phyloP scores from a whole-genome alignment of 495 filamentous ascomycete genomes.

The Neurospora sp. region DNA sequence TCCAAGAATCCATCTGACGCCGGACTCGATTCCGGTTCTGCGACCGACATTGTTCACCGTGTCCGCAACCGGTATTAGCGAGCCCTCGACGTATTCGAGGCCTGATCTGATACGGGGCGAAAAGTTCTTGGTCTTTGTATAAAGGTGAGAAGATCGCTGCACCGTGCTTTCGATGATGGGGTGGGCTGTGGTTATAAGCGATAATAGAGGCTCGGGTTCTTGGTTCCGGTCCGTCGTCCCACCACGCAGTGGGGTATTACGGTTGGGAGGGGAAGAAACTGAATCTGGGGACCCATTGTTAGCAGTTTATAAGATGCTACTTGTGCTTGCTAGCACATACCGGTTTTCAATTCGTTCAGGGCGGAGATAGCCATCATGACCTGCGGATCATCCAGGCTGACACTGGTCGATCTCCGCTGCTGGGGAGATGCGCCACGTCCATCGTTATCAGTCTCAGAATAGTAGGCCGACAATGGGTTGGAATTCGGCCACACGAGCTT shows the following conservation, averaged over 20 bases:
- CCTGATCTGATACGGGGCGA: constrained; percentile 74
- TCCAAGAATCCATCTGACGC: constrained; percentile 65
- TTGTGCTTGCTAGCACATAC: constrained; percentile 35
- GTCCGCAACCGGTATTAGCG: constrained; percentile 70
- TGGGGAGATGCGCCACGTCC: constrained; percentile 31
- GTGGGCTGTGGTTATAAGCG: constrained; percentile 69
- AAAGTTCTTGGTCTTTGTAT: constrained; percentile 74
- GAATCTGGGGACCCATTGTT: constrained; percentile 33
- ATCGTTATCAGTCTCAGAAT: constrained; percentile 30
- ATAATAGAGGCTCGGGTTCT: constrained; percentile 62
- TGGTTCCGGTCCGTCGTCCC: constrained; percentile 7
- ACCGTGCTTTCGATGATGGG: constrained; percentile 72
- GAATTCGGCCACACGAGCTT: constrained; percentile 39
- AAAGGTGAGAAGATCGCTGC: constrained; percentile 69
- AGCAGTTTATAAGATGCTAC: constrained; percentile 7
- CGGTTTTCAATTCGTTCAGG: constrained; percentile 70
- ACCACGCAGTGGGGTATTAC: constrained; percentile 21
- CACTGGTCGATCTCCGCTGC: constrained; percentile 36
- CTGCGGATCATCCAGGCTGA: constrained; percentile 76
- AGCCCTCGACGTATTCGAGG: constrained; percentile 78
- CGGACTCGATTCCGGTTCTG: constrained; percentile 73
- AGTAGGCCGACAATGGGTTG: constrained; percentile 45
- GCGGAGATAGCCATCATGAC: constrained; percentile 76
- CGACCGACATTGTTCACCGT: constrained; percentile 72
- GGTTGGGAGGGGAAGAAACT: constrained; percentile 43